Conservation (phyloP, 768 basidiomycete genomes). For the Pleurotus salmoneostramineus region DNA sequence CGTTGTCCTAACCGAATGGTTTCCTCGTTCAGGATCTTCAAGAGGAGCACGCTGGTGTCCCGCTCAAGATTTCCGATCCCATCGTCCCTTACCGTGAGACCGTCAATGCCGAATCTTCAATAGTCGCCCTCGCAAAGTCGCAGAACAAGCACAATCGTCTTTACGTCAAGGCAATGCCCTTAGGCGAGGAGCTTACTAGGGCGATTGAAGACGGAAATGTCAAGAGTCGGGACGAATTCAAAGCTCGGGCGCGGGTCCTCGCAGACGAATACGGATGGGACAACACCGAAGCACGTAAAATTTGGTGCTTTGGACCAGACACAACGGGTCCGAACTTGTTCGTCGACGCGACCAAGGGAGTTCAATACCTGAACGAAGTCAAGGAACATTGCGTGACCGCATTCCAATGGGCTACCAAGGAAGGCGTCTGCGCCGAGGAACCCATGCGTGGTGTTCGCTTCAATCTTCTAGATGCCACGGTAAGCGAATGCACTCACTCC, state of each 20-base stretch:
- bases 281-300: conserved; percentile 98
- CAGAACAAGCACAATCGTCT: conserved; percentile 99
- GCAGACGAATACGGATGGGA: conserved; percentile 99
- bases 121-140: conserved; percentile 96
- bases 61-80: conserved; percentile 96
- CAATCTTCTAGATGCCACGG: conserved; percentile 95
- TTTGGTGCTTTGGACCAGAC: conserved; percentile 99
- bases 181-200: conserved; percentile 91
- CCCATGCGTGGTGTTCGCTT: conserved; percentile 98
- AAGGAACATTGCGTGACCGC: conserved; percentile 99
- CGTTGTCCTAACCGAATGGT: not conserved
- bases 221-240: conserved; percentile 94
- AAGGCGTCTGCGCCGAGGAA: conserved; percentile 95
- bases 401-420: conserved; percentile 99
- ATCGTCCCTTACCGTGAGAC: conserved; percentile 99
- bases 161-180: conserved; percentile 87
- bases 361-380: conserved; percentile 99
- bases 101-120: conserved; percentile 92
- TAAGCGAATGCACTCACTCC: conserved; percentile 22
- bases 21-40: conserved; percentile 75
- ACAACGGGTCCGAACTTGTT: conserved; percentile 95
- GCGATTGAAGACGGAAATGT: conserved; percentile 89
- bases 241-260: conserved; percentile 89
- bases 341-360: conserved; percentile 98
- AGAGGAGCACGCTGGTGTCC: conserved; percentile 99